Base-by-base conservation (phyloP, 345 rosid species). In the Syzygium aqueum region DNA sequence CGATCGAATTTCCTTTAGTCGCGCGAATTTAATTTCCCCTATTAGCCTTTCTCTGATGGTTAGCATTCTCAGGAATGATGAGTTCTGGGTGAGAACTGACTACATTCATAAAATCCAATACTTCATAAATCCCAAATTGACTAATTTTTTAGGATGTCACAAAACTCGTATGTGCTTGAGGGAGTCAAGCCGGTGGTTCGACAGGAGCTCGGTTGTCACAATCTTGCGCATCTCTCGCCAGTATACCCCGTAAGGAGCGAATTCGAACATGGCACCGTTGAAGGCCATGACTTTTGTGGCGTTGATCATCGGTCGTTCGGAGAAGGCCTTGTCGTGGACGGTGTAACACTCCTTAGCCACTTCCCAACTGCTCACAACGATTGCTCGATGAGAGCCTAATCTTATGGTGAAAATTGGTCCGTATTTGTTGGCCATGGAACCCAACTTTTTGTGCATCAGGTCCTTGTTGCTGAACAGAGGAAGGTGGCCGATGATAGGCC, bases 221-320 rank as follows among this genome's bases (percentile, higher is more conserved):
- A 90, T 85, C 89, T 91, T 91, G 37, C 89, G 91, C 88, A 90
- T 90, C 85, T 93, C 93, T 5, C 89, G 90, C 92, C 93, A 91
- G 89, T 89, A 90, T 54, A 85, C 23, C 2, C 94, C 91, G 5
- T 90, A 93, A 77, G 94, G 92, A 78, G 93, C 89, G 10, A 91
- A 88, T 2, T 91, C 91, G 13, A 92, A 89, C 94, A 92, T 91
- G 50, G 92, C 92, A 56, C 49, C 84, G 53, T 89, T 9, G 84
- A 88, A 93, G 40, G 92, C 88, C 22, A 91, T 84, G 0, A 89
- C 86, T 85, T 89, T 89, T 43, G 91, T 84, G 52, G 94, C 91
- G 6, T 86, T 33, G 9, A 80, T 11, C 46, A 12, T 30, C 43
- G 90, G 92, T 65, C 90, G 87, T 25, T 53, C 57, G 1, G 88